phyloP scores from a whole-genome alignment of 1,139 yeast species.

The Trichomonascaceae sp. region DNA sequence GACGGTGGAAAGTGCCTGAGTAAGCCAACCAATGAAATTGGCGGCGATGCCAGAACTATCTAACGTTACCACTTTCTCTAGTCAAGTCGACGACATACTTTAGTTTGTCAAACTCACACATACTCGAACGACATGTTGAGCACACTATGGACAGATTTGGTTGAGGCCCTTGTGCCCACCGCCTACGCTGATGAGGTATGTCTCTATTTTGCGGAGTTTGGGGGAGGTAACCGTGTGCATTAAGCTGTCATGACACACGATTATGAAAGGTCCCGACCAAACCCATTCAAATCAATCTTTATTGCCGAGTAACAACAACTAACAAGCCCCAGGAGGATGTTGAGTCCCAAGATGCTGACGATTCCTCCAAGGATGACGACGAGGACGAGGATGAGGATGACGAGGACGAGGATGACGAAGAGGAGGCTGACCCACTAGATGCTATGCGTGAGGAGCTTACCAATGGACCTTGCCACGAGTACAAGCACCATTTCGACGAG shows the following conservation, averaged over 20 bases:
- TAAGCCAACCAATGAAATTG: too few relatives aligned
- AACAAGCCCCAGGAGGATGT: not conserved
- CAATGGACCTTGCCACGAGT: slow-evolving; percentile 56
- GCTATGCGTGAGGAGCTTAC: slow-evolving; percentile 29
- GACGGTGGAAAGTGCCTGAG: too few relatives aligned
- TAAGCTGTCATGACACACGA: not conserved
- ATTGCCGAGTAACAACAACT: not conserved
- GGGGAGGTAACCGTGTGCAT: not conserved
- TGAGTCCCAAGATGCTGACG: not conserved
- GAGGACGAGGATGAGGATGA: slow-evolving; percentile 32
- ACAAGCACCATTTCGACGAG: slow-evolving; percentile 83
- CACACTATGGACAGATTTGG: slow-evolving; percentile 42
- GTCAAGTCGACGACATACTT: too few relatives aligned
- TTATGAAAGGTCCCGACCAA: not conserved
- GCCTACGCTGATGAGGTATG: slow-evolving; percentile 69
- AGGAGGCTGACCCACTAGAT: slow-evolving; percentile 25
- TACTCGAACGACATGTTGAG: not conserved
- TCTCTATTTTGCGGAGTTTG: not conserved
- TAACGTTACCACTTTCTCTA: too few relatives aligned
- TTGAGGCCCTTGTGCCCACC: slow-evolving; percentile 71
- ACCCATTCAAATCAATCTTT: not conserved
- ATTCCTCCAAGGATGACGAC: slow-evolving; percentile 21
- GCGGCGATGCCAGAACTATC: too few relatives aligned
- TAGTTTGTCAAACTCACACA: too few relatives aligned
- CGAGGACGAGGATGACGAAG: slow-evolving; percentile 43